A percentile compares a stretch with the other conserved stretches of the same genome.
Conservation (phyloP, 1,284 basidiomycete genomes). For the Psilocybe mexicana region DNA sequence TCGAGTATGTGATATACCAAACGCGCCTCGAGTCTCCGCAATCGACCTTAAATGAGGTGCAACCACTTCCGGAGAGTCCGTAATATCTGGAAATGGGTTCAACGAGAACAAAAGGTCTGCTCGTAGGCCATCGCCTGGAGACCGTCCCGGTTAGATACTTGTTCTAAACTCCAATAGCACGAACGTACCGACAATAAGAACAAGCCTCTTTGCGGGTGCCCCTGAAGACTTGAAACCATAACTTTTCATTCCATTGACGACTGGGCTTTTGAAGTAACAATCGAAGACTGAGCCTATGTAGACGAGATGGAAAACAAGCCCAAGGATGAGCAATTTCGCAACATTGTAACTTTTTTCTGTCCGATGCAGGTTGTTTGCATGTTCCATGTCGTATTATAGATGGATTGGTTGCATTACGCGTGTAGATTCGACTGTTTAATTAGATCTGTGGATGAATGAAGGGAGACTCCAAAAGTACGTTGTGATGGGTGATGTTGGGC, state of each 20-base stretch:
- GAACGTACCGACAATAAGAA: constrained; percentile 75
- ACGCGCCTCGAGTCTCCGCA: constrained; percentile 68
- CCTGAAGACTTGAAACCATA: constrained; percentile 42
- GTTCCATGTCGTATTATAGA: background rate
- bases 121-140: constrained; percentile 76
- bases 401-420: constrained; percentile 3
- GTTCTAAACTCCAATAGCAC: background rate
- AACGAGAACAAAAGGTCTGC: constrained; percentile 79
- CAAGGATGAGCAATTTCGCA: constrained; percentile 54
- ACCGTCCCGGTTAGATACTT: background rate
- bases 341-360: constrained; percentile 34
- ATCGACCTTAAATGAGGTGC: constrained; percentile 79
- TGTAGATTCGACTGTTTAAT: background rate
- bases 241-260: constrained; percentile 71
- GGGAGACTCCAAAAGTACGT: too few relatives aligned
- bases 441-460: too few relatives aligned
- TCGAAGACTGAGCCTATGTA: constrained; percentile 82
- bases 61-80: constrained; percentile 57
- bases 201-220: constrained; percentile 66
- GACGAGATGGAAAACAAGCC: constrained; percentile 73
- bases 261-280: constrained; percentile 86
- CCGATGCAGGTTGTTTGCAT: background rate
- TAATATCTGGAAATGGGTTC: constrained; percentile 58
- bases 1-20: constrained; percentile 84
- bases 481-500: too few relatives aligned